Evolutionary conservation across 805 yeast species (phyloP), one percentile per base, ranked within the genome.

Genomic region (Lachancea kluyveri): DNA sequence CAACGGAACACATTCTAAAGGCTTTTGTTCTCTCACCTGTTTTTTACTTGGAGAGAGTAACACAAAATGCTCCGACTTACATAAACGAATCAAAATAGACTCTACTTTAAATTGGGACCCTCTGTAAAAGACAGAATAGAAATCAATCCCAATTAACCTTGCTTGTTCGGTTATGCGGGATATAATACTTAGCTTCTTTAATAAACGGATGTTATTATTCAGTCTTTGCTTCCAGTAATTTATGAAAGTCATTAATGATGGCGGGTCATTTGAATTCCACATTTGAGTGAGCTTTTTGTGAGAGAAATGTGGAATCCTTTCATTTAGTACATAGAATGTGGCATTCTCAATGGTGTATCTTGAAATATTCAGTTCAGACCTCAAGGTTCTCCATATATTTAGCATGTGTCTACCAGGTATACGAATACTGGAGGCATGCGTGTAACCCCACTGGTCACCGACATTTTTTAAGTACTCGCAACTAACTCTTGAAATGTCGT

Each of bases 51-150:
- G 96, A 0, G 96, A 82, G 5, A 79, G 59, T 34, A 87, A 51
- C 24, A 90, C 54, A 31, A 68, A 74, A 50, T 81, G 81, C 50
- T 87, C 95, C 2, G 76, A 64, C 45, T 86, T 85, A 16, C 92
- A 72, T 12, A 92, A 57, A 33, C 98, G 60, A 3, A 74, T 58
- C 42, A 92, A 59, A 22, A 88, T 68, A 1, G 96, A 83, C 50
- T 92, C 98, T 2, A 92, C 96, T 51, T 85, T 88, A 52, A 68
- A 92, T 50, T 92, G 98, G 0, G 97, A 90, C 0, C 98, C 98
- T 37, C 98, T 57, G 31, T 84, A 81, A 38, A 82, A 74, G 6
- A 87, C 85, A 3, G 96, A 85, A 50, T 77, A 71, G 52, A 87
- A 92, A 46, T 92, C 97, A 17, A 92, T 74, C 0, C 98, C 98